Percentiles rank a stretch among this genome's conserved stretches.
phyloP scores from a whole-genome alignment of 2,329 filamentous ascomycete genomes.

The Nothophoma quercina region DNA sequence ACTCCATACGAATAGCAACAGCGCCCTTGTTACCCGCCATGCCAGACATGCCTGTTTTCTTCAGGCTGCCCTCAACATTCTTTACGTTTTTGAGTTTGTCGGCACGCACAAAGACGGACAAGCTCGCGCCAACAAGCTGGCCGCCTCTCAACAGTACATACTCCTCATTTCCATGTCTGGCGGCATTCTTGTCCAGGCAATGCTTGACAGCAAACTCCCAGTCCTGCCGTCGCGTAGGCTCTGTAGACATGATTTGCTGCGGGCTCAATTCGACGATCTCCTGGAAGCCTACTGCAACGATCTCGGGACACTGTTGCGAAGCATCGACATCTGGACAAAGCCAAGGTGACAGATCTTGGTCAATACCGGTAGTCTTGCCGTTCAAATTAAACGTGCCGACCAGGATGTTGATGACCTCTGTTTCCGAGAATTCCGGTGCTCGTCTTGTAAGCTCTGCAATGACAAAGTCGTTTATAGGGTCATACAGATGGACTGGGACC shows the following conservation, averaged over 20 bases:
- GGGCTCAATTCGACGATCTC: constrained; percentile 98
- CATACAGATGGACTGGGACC: constrained; percentile 82
- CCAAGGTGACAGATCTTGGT: constrained; percentile 85
- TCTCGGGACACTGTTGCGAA: constrained; percentile 74
- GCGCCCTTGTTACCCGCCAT: constrained; percentile 99
- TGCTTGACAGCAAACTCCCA: constrained; percentile 86
- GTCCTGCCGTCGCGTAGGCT: constrained; percentile 80
- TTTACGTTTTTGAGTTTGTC: constrained; percentile 83
- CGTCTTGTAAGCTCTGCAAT: constrained; percentile 74
- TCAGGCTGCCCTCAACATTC: constrained; percentile 94
- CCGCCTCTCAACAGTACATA: constrained; percentile 92
- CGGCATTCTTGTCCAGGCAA: constrained; percentile 77
- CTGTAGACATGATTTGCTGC: constrained; percentile 98
- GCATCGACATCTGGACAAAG: constrained; percentile 72
- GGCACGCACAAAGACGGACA: constrained; percentile 88
- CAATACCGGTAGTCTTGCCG: constrained; percentile 78
- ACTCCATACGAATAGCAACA: constrained; percentile 94
- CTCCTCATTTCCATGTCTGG: constrained; percentile 70
- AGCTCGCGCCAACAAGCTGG: constrained; percentile 90
- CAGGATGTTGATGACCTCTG: constrained; percentile 77
- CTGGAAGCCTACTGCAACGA: constrained; percentile 92
- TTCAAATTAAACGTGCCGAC: constrained; percentile 96
- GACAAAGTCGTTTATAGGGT: constrained; percentile 93
- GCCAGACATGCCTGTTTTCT: constrained; percentile 93
- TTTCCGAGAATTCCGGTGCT: constrained; percentile 76